Base-by-base conservation (phyloP, 805 yeast genomes). In the Saccharomyces jurei region DNA sequence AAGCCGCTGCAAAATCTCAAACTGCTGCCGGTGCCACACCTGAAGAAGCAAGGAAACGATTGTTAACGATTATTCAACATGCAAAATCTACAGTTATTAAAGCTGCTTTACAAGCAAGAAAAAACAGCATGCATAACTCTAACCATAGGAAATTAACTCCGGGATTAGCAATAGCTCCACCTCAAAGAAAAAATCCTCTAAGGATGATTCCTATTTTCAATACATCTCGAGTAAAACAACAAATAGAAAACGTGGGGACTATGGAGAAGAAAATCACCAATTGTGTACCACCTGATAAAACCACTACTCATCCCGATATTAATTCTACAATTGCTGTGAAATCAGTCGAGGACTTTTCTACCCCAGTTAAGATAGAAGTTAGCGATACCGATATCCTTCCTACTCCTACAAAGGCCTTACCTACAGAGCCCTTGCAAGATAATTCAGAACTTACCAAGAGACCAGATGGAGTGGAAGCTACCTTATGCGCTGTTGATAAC, bases 1-100 rank as follows among this genome's bases (percentile, higher is more conserved):
- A 68, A 48, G 64, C 68, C 10, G 73, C 73, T 5, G 72, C 73
- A 3, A 66, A 60, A 50, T 64, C 65, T 1, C 67, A 65, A 46
- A 65, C 66, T 4, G 69, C 68, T 2, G 63, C 67, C 26, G 73
- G 72, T n/a, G 67, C 67, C 2, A 60, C 70, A 8, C 64, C 68
- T 2, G 70, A 69, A 50, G 71, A 68, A 36, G 63, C 69, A 6
- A 60, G 64, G 2, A 60, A 52, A 49, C 71, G 67, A 50, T 50
- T 69, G 30, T 58, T 61, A 54, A 56, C 63, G 11, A 67, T 69
- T 51, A 59, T 69, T 10, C 64, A 67, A 32, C 69, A 66, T 41
- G 68, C 73, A 1, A 67, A 66, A 48, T 56, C 56, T 36, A 60
- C 69, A 1, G 68, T 69, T 21, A 65, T 65, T 1, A 60, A 64